A percentile compares a stretch with the other conserved stretches of the same genome.
Evolutionary conservation across 225 moss, liverwort and hornwort genomes (phyloP).

Genomic region (Polytrichum formosum): DNA sequence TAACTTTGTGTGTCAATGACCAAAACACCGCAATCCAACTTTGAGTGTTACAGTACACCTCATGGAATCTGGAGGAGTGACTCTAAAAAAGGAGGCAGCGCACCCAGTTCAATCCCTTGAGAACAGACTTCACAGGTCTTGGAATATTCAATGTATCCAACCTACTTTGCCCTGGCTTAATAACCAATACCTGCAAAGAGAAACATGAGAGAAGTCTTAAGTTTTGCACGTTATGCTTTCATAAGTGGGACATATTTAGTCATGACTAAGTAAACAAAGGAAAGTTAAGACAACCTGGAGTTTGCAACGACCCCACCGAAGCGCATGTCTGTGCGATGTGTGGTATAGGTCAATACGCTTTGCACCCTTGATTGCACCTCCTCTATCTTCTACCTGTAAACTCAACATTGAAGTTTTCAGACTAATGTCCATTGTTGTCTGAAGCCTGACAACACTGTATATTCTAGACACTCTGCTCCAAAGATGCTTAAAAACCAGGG

Average conservation of each 20-base stretch:
- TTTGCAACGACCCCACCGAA: conserved; percentile 89
- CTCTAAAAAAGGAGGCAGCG: conserved; percentile 74
- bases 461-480: too few species aligned
- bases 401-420: neutral
- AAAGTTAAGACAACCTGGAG: conserved; percentile 48
- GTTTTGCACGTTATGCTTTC: too few species aligned
- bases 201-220: too few species aligned
- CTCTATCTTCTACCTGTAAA: conserved; percentile 88
- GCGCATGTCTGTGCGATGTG: conserved; percentile 69
- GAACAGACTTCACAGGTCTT: conserved; percentile 66
- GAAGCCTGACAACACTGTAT: too few species aligned
- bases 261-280: too few species aligned
- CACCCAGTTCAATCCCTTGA: conserved; percentile 90
- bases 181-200: conserved; percentile 71
- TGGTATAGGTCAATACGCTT: conserved; percentile 91
- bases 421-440: too few species aligned
- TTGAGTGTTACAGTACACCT: too few species aligned
- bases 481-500: too few species aligned
- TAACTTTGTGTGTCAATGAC: too few species aligned
- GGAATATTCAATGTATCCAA: conserved; percentile 70
- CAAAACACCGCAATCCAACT: too few species aligned
- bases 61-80: too few species aligned
- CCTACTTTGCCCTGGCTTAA: conserved; percentile 82
- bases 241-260: too few species aligned
- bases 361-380: conserved; percentile 87